These are phyloP conservation scores for Camptophora hylomeconis DNA, from an alignment of 2,329 filamentous ascomycete species.

Conservation along the genomic window DNA sequence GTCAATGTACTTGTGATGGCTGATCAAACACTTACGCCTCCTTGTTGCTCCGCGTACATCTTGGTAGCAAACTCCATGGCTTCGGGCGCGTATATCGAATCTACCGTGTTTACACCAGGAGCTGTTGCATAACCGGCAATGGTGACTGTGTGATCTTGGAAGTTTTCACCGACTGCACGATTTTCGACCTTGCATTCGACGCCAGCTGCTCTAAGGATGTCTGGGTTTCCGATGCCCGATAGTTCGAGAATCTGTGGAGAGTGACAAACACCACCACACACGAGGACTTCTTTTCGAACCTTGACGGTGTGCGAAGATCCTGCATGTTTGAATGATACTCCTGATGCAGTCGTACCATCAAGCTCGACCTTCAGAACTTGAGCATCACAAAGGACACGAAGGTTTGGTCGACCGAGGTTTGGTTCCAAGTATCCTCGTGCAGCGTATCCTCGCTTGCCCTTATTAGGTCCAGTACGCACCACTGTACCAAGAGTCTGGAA, in stretches of 20 bases:
- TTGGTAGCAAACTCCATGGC: conserved; percentile 22
- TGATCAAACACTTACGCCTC: too few species aligned
- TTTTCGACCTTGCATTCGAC: conserved; percentile 31
- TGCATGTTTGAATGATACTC: conserved; percentile 30
- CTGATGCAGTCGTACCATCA: conserved; percentile 21
- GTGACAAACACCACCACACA: conserved; percentile 45
- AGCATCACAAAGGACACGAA: conserved; percentile 34
- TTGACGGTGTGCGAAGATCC: conserved; percentile 24
- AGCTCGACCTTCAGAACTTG: conserved; percentile 24
- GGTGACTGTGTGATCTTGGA: conserved; percentile 31
- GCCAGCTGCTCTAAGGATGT: conserved; percentile 26
- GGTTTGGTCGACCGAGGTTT: conserved; percentile 27
- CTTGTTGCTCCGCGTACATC: too few species aligned
- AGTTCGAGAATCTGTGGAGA: conserved; percentile 47
- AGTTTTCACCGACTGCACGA: conserved; percentile 33
- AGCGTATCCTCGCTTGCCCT: conserved; percentile 26
- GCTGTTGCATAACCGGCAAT: conserved; percentile 14
- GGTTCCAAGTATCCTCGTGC: conserved; percentile 26
- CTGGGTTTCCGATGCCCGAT: conserved; percentile 43
- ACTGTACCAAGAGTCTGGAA: conserved; percentile 13
- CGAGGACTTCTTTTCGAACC: conserved; percentile 38
- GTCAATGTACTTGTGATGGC: too few species aligned
- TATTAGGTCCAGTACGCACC: conserved; percentile 9
- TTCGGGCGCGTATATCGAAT: conserved; percentile 23
- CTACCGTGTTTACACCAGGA: conserved; percentile 21